Evolutionary conservation across 2,329 filamentous ascomycete genomes (phyloP).

Genomic region (Podosphaera aphanis): DNA sequence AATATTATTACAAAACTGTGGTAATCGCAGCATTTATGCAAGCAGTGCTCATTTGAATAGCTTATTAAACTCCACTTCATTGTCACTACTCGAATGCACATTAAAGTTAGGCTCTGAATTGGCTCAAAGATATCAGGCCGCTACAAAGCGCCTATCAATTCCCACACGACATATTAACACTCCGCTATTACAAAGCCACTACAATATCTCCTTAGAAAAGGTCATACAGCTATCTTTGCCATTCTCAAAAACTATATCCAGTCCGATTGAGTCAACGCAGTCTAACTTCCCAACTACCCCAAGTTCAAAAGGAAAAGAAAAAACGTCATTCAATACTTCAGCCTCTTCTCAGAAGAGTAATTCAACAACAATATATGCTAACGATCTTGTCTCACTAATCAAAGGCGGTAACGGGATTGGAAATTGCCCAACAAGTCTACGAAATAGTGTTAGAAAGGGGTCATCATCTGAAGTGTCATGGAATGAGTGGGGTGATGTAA

Average conservation of each 20-base stretch:
- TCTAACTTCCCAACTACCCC: conserved; percentile 30
- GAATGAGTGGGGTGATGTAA: conserved; percentile 61
- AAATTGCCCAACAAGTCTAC: conserved; percentile 13
- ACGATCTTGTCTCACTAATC: conserved; percentile 57
- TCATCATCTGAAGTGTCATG: conserved; percentile 24
- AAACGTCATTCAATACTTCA: conserved; percentile 21
- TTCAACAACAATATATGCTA: conserved; percentile 44
- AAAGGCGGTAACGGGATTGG: conserved; percentile 24
- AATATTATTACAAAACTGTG: conserved; percentile 78
- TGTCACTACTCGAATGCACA: conserved; percentile 53
- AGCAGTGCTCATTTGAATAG: conserved; percentile 80
- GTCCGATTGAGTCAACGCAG: conserved; percentile 22
- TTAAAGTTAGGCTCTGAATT: conserved; percentile 66
- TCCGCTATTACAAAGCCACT: conserved; percentile 63
- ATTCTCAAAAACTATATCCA: conserved; percentile 48
- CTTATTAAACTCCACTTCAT: conserved; percentile 66
- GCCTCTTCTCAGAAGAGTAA: conserved; percentile 20
- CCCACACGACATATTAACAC: conserved; percentile 43
- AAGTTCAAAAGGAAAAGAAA: conserved; percentile 56
- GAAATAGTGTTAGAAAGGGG: conserved; percentile 12
- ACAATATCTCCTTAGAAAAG: conserved; percentile 53
- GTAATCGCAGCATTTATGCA: conserved; percentile 85
- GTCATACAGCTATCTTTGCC: conserved; percentile 65
- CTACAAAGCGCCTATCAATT: conserved; percentile 49
- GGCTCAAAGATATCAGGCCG: conserved; percentile 78